Base-by-base conservation (phyloP, 148 eudicot genomes). In the Nepenthes gracilis region DNA sequence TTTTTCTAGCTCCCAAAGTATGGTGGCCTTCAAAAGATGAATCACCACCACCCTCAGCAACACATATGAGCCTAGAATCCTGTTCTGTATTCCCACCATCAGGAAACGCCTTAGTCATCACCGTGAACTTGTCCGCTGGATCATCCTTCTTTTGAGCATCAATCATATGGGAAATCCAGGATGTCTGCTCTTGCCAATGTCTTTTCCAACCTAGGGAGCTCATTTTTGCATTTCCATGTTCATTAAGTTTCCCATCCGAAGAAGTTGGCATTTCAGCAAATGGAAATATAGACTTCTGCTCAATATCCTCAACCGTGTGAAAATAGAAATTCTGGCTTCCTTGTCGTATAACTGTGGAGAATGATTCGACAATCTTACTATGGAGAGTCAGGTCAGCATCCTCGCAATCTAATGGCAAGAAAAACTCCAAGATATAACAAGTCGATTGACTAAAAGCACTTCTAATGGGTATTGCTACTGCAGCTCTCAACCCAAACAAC, bases 351-450 rank as follows among this genome's bases (percentile, higher is more conserved):
- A 70, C 69, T 59, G 62, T 60, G n/a, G 83, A 72, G 43, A 90
- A 43, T 6, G 81, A 80, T 53, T 72, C 74, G 67, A 79, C 71
- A 70, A 85, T 58, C 70, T 38, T 71, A 48, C 33, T 33, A 62
- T 78, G 78, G 33, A 71, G 67, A 58, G 47, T 63, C 35, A 71
- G 43, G 57, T 77, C 82, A 11, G 65, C 64, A 59, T 81, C 79
- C 58, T 70, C 70, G 67, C 78, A 71, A 50, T 81, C 77, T 9
- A 64, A 37, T 11, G 97, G 97, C 33, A 90, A 70, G 67, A 86
- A 82, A 58, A 90, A 85, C 62, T 90, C 97, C 67, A 90, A 49
- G n/a, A 84, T 83, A 65, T 77, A 87, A 74, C 81, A 85, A 33
- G 67, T 64, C 5, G 48, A 5, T 61, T 67, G 77, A 10, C 66